Conservation (phyloP, 257 asterid species). For the Osmanthus fragrans region DNA sequence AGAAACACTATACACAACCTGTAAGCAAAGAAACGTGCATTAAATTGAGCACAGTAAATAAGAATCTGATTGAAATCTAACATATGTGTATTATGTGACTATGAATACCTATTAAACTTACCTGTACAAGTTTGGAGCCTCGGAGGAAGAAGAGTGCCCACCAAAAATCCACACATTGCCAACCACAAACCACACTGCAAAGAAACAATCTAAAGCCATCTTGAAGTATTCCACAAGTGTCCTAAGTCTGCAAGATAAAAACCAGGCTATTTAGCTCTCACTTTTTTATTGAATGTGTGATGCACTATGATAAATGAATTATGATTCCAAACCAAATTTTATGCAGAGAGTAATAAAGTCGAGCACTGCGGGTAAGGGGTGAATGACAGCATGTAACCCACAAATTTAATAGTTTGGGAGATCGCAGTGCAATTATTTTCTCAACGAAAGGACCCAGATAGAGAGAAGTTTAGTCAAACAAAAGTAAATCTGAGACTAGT, state of each 20-base stretch:
- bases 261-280: conserved; percentile 24
- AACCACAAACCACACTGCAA: conserved; percentile 97
- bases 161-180: conserved; percentile 98
- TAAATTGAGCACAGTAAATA: not conserved
- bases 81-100: not conserved
- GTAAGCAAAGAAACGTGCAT: conserved; percentile 22
- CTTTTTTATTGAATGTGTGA: not conserved
- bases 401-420: not conserved
- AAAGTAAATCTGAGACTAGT: not conserved
- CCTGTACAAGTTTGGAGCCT: conserved; percentile 95
- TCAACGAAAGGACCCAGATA: not conserved
- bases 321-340: not conserved
- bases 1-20: conserved; percentile 96
- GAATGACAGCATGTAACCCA: not conserved
- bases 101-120: conserved; percentile 15
- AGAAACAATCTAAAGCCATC: conserved; percentile 96
- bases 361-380: not conserved
- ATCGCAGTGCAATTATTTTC: not conserved
- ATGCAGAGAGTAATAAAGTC: not conserved
- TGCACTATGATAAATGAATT: not conserved
- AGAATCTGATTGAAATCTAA: not conserved
- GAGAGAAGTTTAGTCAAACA: not conserved
- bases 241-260: conserved; percentile 66
- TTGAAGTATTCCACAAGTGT: conserved; percentile 71
- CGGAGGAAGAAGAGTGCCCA: conserved; percentile 78